Evolutionary conservation across 2,329 filamentous ascomycete species (phyloP), one percentile per base, ranked within the genome.

Genomic region (Phialophora tarda): DNA sequence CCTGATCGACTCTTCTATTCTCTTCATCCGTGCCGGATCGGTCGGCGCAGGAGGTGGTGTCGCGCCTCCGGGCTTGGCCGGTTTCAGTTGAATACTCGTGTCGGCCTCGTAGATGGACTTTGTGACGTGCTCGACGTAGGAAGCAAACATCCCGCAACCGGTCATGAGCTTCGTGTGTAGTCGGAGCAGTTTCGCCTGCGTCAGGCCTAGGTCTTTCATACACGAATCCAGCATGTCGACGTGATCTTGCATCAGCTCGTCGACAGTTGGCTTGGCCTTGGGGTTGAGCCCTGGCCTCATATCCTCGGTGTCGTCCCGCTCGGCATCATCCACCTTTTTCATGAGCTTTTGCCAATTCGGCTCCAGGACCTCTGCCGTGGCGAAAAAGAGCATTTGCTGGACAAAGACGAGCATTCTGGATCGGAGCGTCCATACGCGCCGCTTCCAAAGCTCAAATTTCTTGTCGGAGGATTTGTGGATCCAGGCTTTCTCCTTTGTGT

Each of bases 191-290:
- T 97, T 97, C 76, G 92, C 92, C 78, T 99, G 97, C 23, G 95
- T 99, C 71, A 99, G 84, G 93, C 98, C 98, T 82, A 95, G 98
- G 80, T 98, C 95, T 80, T 98, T 99, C 74, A 99, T 83, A 77
- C 95, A 99, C 3, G 95, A 98, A 74, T 97, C 95, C 56, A 99
- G 82, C 77, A 99, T 99, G 79, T 98, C 95, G 67, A 99, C 93
- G 79, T 99, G 95, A 75, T 98, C 93, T 80, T 98, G 92, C 95
- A 99, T 99, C 75, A 99, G 81, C 80, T 98, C 93, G 75, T 99
- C 95, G 0, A 99, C 95, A 0, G 95, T 99, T 44, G 93, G 78
- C 73, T 87, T 88, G 74, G 60, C 77, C 74, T 72, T 76, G 78
- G 48, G 73, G 76, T 7, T 75, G 74, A 66, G 78, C 73, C 68